Evolutionary conservation across 2,329 filamentous ascomycete species (phyloP).

Genomic region (Paradendryphiella salina): DNA sequence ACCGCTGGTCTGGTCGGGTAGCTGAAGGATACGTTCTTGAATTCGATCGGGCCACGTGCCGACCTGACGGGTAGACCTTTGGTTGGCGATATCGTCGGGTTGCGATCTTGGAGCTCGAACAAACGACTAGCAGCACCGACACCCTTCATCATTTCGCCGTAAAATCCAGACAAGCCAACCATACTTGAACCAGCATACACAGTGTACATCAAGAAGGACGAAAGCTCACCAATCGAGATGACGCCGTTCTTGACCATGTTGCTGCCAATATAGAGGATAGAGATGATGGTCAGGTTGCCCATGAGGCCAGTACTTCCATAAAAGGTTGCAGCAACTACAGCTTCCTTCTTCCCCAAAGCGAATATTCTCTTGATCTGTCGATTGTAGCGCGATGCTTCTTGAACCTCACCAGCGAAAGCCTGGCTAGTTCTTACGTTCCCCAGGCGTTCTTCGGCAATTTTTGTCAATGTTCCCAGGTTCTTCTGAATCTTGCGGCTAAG

Average conservation of each 20-base stretch:
- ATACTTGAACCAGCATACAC: constrained; percentile 84
- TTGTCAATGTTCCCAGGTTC: constrained; percentile 88
- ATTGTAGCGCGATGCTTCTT: constrained; percentile 91
- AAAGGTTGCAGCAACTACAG: constrained; percentile 86
- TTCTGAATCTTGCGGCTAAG: constrained; percentile 91
- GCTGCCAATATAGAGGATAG: constrained; percentile 86
- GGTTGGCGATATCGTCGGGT: constrained; percentile 84
- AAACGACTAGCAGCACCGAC: constrained; percentile 94
- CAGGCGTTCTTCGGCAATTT: constrained; percentile 96
- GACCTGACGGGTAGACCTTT: constrained; percentile 77
- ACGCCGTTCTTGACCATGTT: constrained; percentile 83
- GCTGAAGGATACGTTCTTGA: constrained; percentile 81
- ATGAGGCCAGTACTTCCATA: constrained; percentile 85
- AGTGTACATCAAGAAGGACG: constrained; percentile 98
- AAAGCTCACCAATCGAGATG: constrained; percentile 89
- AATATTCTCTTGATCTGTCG: constrained; percentile 91
- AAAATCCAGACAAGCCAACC: constrained; percentile 93
- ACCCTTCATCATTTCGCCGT: constrained; percentile 98
- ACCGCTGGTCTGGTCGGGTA: constrained; percentile 95
- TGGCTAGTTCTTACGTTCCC: constrained; percentile 97
- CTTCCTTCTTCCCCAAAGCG: constrained; percentile 80
- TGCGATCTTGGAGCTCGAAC: constrained; percentile 91
- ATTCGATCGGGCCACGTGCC: constrained; percentile 85
- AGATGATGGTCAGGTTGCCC: constrained; percentile 94
- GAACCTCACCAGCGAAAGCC: constrained; percentile 89